Conservation (phyloP, 2,329 filamentous ascomycete species). For the Trichoderma sp. region DNA sequence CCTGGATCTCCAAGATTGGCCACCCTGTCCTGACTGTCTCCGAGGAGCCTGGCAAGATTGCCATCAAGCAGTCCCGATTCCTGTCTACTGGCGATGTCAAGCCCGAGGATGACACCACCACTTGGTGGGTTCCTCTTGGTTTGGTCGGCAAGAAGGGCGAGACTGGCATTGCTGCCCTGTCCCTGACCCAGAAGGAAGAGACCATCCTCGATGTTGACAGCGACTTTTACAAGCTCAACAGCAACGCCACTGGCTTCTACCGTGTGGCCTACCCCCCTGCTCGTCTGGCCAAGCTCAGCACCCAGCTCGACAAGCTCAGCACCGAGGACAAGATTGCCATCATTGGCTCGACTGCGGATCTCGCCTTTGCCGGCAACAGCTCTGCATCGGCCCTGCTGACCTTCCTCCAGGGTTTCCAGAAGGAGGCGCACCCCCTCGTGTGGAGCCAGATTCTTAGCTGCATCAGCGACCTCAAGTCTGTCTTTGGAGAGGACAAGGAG, state of each 20-base stretch:
- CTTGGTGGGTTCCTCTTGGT: constrained; percentile 93
- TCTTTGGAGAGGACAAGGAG: constrained; percentile 74
- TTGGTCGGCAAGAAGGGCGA: constrained; percentile 71
- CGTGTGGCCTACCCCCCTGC: constrained; percentile 89
- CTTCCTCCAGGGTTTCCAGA: constrained; percentile 78
- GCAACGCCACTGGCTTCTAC: constrained; percentile 83
- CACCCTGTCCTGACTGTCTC: constrained; percentile 86
- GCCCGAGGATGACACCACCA: constrained; percentile 83
- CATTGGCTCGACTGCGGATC: constrained; percentile 82
- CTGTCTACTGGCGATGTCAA: constrained; percentile 87
- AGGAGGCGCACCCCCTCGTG: constrained; percentile 81
- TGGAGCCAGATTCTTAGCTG: constrained; percentile 83
- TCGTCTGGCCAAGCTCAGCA: constrained; percentile 75
- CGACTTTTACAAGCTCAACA: constrained; percentile 91
- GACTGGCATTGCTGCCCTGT: constrained; percentile 59
- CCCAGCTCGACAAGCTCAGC: constrained; percentile 70
- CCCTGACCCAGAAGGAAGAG: constrained; percentile 72
- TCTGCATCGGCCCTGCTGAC: constrained; percentile 78
- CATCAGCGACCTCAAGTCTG: constrained; percentile 72
- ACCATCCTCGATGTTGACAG: constrained; percentile 71
- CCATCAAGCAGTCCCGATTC: constrained; percentile 82
- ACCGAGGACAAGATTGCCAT: constrained; percentile 91
- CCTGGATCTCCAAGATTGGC: constrained; percentile 94
- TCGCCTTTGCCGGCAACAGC: constrained; percentile 82
- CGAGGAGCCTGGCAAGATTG: constrained; percentile 79